These are phyloP conservation scores for Tetrahymena thermophila DNA, from an alignment of 73 alveolate species.

Conservation along the genomic window DNA sequence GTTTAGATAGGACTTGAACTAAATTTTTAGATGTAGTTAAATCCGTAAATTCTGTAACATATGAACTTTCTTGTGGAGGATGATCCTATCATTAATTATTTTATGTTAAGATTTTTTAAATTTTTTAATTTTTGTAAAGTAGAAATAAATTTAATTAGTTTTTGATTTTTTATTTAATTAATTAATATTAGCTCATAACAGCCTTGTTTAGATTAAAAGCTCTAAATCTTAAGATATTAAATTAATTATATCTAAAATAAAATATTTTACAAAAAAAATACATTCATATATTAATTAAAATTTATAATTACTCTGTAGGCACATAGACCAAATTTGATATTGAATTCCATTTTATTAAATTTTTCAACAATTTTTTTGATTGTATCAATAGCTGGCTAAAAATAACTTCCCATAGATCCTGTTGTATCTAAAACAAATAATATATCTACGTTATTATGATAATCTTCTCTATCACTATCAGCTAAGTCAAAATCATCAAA, in stretches of 20 bases:
- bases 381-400: not conserved
- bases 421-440: not conserved
- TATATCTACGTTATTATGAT: not conserved
- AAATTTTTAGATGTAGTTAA: not conserved
- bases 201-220: too few species aligned
- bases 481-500: not conserved
- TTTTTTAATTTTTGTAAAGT: too few species aligned
- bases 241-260: constrained; percentile 15
- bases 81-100: not conserved
- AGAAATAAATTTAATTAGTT: too few species aligned
- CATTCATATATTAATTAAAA: too few species aligned
- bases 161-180: too few species aligned
- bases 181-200: too few species aligned
- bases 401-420: not conserved
- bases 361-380: constrained; percentile 48
- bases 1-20: not conserved
- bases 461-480: not conserved
- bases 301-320: not conserved
- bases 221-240: too few species aligned
- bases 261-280: not conserved
- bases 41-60: not conserved
- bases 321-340: not conserved
- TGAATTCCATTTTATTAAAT: not conserved
- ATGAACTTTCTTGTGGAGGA: not conserved
- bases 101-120: constrained; percentile 17